These are phyloP conservation scores for Umbilicus rupestris DNA, from an alignment of 164 flowering plant species.

Conservation along the genomic window DNA sequence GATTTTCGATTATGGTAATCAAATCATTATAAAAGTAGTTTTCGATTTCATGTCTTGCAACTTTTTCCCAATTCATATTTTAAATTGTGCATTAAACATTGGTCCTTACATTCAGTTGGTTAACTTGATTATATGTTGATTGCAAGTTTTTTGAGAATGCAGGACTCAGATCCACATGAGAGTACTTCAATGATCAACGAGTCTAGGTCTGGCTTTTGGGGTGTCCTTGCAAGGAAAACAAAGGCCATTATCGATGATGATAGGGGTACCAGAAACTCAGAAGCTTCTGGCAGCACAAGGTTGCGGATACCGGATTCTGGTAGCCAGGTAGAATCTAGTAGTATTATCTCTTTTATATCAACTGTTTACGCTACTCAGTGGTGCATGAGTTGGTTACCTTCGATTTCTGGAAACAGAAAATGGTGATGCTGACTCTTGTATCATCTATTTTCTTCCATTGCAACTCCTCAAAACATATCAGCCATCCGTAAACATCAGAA, in stretches of 20 bases:
- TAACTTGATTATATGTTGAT: background rate
- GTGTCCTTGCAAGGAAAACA: conserved; percentile 79
- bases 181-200: conserved; percentile 41
- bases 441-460: background rate
- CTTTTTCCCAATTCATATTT: too few species aligned
- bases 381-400: background rate
- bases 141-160: conserved; percentile 13
- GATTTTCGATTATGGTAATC: too few species aligned
- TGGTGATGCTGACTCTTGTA: background rate
- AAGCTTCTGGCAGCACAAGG: conserved; percentile 18
- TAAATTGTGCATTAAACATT: too few species aligned
- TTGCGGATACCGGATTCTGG: conserved; percentile 22
- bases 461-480: conserved; percentile 22
- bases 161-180: conserved; percentile 45
- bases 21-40: too few species aligned
- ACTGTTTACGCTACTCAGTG: too few species aligned
- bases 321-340: conserved; percentile 34
- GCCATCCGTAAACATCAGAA: conserved; percentile 31
- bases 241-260: conserved; percentile 84
- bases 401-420: background rate
- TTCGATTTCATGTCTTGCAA: too few species aligned
- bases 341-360: background rate
- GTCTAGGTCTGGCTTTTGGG: conserved; percentile 70
- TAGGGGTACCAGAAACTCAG: conserved; percentile 24
- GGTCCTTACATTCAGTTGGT: too few species aligned